Evolutionary conservation across 495 filamentous ascomycete species (phyloP).

Genomic region (Hypoxylon crocopeplum): DNA sequence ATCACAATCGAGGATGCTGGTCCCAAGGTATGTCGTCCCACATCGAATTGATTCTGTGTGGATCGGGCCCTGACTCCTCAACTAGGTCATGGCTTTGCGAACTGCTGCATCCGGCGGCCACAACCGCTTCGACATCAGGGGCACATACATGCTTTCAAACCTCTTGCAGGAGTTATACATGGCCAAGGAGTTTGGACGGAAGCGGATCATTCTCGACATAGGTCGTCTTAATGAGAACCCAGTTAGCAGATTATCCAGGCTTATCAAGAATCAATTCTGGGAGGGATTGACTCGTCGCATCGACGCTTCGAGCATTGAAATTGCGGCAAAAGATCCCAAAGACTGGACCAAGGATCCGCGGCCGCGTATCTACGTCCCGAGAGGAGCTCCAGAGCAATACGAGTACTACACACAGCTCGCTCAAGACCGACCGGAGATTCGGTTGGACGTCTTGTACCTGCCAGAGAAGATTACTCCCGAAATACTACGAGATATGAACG

Average conservation of each 20-base stretch:
- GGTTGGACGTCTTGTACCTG: conserved; percentile 83
- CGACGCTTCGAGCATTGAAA: conserved; percentile 84
- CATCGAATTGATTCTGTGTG: too few relatives aligned
- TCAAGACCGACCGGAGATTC: conserved; percentile 74
- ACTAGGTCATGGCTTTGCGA: conserved; percentile 75
- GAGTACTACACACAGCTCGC: conserved; percentile 86
- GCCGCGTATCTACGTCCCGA: conserved; percentile 90
- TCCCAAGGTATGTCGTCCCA: conserved; percentile 83
- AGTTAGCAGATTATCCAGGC: conserved; percentile 79
- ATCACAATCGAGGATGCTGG: conserved; percentile 96
- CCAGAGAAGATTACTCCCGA: conserved; percentile 76
- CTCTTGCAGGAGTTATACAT: conserved; percentile 91
- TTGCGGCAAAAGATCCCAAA: conserved; percentile 86
- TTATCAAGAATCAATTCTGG: conserved; percentile 92
- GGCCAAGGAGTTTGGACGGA: conserved; percentile 83
- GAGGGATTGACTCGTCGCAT: conserved; percentile 84
- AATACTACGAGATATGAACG: conserved; percentile 73
- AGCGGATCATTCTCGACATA: conserved; percentile 86
- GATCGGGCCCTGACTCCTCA: conserved; percentile 14
- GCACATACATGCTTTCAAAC: conserved; percentile 95
- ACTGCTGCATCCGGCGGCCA: conserved; percentile 87
- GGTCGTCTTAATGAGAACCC: conserved; percentile 90
- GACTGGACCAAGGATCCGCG: conserved; percentile 87
- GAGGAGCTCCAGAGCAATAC: conserved; percentile 83
- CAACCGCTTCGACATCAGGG: conserved; percentile 83